A percentile compares a stretch with the other conserved stretches of the same genome.
These are phyloP conservation scores for Tolypocladium endophyticum DNA, from an alignment of 2,329 filamentous ascomycete genomes.

Conservation along the genomic window DNA sequence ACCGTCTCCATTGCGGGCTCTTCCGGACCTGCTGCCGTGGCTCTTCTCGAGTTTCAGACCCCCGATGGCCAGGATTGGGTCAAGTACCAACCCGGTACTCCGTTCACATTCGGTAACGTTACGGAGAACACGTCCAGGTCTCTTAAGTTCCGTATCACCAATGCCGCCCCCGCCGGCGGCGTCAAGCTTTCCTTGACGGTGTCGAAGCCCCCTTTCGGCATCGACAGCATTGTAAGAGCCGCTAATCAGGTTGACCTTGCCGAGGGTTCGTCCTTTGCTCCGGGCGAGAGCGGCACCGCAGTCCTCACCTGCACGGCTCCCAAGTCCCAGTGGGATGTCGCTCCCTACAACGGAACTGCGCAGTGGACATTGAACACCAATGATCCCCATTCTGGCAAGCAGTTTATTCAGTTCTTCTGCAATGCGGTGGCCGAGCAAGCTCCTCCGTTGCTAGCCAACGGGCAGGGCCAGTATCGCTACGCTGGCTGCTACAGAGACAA, in stretches of 20 bases:
- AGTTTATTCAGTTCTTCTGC: slow-evolving; percentile 40
- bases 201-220: slow-evolving; percentile 49
- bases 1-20: slow-evolving; percentile 37
- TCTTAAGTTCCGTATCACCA: slow-evolving; percentile 42
- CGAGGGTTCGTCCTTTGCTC: slow-evolving; percentile 40
- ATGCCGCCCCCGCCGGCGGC: slow-evolving; percentile 32
- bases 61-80: slow-evolving; percentile 40
- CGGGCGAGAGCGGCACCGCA: slow-evolving; percentile 40
- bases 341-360: slow-evolving; percentile 36
- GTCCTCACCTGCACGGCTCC: slow-evolving; percentile 44
- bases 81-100: slow-evolving; percentile 26
- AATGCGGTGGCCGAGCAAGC: slow-evolving; percentile 41
- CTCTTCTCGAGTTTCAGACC: slow-evolving; percentile 44
- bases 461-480: slow-evolving; percentile 39
- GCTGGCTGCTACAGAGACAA: slow-evolving; percentile 46
- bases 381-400: slow-evolving; percentile 40
- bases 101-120: slow-evolving; percentile 46
- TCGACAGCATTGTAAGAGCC: slow-evolving; percentile 41
- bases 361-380: slow-evolving; percentile 48
- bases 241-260: slow-evolving; percentile 46
- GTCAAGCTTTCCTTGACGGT: slow-evolving; percentile 44
- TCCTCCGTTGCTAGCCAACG: slow-evolving; percentile 31
- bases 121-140: slow-evolving; percentile 36
- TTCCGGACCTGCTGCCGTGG: slow-evolving; percentile 36
- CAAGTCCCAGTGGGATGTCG: slow-evolving; percentile 45